Evolutionary conservation across 2,329 filamentous ascomycete genomes (phyloP).

Genomic region (Cadophora gregata): DNA sequence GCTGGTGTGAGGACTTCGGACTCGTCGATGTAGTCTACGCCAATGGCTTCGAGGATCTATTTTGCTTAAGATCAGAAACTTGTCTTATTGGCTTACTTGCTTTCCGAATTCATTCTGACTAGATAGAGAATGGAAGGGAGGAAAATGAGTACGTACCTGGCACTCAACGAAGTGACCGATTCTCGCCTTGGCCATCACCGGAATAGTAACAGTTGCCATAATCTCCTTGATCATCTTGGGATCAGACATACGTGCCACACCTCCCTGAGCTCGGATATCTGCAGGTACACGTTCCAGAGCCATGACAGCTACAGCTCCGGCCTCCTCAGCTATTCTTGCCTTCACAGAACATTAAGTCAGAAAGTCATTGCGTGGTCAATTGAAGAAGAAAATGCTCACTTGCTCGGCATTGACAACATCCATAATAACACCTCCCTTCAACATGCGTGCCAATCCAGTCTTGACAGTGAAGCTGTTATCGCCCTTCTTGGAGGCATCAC

Average conservation of each 20-base stretch:
- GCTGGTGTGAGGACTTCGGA: conserved; percentile 96
- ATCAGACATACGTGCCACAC: conserved; percentile 96
- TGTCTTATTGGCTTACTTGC: not conserved
- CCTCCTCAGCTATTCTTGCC: conserved; percentile 96
- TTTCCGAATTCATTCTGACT: not conserved
- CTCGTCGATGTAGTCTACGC: conserved; percentile 98
- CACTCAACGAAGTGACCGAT: conserved; percentile 99
- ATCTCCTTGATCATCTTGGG: conserved; percentile 94
- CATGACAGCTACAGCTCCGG: conserved; percentile 96
- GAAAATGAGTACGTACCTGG: conserved; percentile 59
- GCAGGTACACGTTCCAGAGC: conserved; percentile 96
- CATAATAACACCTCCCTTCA: conserved; percentile 99
- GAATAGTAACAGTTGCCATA: conserved; percentile 92
- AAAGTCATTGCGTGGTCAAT: conserved; percentile 14
- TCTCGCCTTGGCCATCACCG: conserved; percentile 98
- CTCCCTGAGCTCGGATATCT: conserved; percentile 90
- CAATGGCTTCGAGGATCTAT: conserved; percentile 90
- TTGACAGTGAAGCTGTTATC: conserved; percentile 79
- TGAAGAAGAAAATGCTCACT: conserved; percentile 48
- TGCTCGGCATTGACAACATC: conserved; percentile 93
- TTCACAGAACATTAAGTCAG: conserved; percentile 46
- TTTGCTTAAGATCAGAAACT: conserved; percentile 6
- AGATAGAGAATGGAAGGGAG: not conserved
- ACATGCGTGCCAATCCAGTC: conserved; percentile 93
- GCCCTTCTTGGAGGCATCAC: conserved; percentile 33